Conservation (phyloP, 768 basidiomycete species). For the Daedalea quercina region DNA sequence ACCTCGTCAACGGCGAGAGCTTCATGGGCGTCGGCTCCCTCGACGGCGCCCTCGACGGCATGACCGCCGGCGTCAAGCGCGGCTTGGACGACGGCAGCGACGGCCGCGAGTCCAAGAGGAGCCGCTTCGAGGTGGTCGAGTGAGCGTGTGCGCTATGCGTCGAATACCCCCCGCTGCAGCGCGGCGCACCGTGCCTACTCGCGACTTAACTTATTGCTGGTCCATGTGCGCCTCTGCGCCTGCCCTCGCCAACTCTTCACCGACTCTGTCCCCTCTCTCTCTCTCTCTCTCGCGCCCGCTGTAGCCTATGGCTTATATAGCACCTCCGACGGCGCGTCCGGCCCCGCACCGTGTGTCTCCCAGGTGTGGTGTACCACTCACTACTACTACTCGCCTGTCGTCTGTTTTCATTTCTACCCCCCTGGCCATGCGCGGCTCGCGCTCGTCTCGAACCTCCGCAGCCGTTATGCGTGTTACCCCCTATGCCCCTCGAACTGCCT, state of each 20-base stretch:
- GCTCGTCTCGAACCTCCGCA: too few species aligned
- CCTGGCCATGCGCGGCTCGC: too few species aligned
- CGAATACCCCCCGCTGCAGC: neutral
- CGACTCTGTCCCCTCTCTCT: neutral
- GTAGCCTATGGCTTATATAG: too few species aligned
- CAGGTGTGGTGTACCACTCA: too few species aligned
- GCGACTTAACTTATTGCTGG: neutral
- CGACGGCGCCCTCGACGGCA: conserved; percentile 4
- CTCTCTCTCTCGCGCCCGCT: neutral
- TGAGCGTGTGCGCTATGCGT: conserved; percentile 7
- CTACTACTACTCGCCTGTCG: too few species aligned
- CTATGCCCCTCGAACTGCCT: too few species aligned
- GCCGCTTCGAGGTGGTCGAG: conserved; percentile 34
- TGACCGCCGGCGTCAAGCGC: conserved; percentile 18
- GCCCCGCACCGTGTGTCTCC: too few species aligned
- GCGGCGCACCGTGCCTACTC: neutral
- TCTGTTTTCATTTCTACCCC: too few species aligned
- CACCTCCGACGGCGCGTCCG: too few species aligned
- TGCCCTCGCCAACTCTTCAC: neutral
- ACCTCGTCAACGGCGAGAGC: conserved; percentile 59
- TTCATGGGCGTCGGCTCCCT: conserved; percentile 35
- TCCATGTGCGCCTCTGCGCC: neutral
- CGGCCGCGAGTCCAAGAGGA: conserved; percentile 31
- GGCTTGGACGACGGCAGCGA: conserved; percentile 24
- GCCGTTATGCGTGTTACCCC: too few species aligned